A percentile compares a stretch with the other conserved stretches of the same genome.
These are phyloP conservation scores for Melampsora americana DNA, from an alignment of 1,284 basidiomycete genomes.

Conservation along the genomic window DNA sequence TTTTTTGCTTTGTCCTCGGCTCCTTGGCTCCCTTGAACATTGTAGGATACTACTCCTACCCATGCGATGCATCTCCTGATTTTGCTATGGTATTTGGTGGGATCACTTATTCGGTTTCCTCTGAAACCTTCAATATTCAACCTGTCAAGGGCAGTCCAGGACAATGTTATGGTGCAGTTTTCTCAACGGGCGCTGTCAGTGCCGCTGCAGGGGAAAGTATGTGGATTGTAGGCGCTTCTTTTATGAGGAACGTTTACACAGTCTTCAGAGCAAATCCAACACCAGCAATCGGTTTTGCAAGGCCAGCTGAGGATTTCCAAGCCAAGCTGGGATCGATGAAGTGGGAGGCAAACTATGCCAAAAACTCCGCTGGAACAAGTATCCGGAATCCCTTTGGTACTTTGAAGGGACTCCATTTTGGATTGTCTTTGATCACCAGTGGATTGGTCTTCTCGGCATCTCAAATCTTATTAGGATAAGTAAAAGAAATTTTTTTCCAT, in stretches of 20 bases:
- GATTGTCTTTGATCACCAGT: neutral
- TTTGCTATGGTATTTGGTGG: conserved; percentile 36
- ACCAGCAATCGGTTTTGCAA: conserved; percentile 33
- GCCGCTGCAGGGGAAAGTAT: conserved; percentile 18
- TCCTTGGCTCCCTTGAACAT: neutral
- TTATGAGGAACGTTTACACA: conserved; percentile 39
- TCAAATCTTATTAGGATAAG: too few species aligned
- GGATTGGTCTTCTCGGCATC: neutral
- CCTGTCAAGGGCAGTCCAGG: conserved; percentile 9
- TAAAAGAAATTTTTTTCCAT: too few species aligned
- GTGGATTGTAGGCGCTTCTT: conserved; percentile 35
- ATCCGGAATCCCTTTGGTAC: conserved; percentile 2
- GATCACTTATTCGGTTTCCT: conserved; percentile 25
- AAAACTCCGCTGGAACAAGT: conserved; percentile 1
- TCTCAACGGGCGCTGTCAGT: conserved; percentile 16
- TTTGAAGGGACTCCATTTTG: conserved; percentile 3
- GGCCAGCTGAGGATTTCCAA: conserved; percentile 16
- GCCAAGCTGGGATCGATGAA: conserved; percentile 13
- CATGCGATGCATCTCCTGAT: conserved; percentile 19
- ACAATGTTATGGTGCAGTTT: conserved; percentile 28
- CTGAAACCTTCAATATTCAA: conserved; percentile 32
- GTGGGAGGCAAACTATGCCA: neutral
- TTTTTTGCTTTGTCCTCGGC: neutral
- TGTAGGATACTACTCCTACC: conserved; percentile 34
- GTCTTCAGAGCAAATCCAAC: conserved; percentile 24